Evolutionary conservation across 257 asterid genomes (phyloP).

Genomic region (Dorcoceras hygrometricum): DNA sequence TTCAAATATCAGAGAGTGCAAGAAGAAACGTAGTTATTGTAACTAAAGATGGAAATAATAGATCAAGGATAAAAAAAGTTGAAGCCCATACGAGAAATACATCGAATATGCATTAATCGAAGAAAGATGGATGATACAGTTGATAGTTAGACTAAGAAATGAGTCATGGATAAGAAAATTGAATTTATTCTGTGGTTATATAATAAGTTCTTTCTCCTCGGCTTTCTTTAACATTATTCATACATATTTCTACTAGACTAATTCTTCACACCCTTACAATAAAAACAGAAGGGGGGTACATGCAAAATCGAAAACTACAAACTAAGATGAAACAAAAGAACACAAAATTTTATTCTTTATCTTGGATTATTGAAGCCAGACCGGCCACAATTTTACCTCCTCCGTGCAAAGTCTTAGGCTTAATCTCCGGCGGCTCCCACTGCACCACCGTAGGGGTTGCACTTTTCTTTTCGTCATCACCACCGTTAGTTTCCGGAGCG

Average conservation of each 20-base stretch:
- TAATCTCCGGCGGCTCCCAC: constrained; percentile 49
- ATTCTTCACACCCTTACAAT: constrained; percentile 51
- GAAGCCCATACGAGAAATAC: too few relatives aligned
- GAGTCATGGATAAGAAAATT: background rate
- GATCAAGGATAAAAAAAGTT: too few relatives aligned
- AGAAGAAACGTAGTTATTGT: too few relatives aligned
- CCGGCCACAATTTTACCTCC: constrained; percentile 62
- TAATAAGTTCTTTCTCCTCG: background rate
- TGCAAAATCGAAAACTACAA: background rate
- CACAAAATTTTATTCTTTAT: constrained; percentile 42
- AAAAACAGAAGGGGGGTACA: constrained; percentile 53
- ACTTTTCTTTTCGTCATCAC: constrained; percentile 3
- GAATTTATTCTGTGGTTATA: background rate
- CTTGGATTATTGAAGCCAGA: constrained; percentile 64
- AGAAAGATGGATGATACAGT: too few relatives aligned
- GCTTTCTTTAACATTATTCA: background rate
- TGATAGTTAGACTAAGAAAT: too few relatives aligned
- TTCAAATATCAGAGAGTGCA: too few relatives aligned
- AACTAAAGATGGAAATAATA: too few relatives aligned
- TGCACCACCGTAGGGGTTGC: constrained; percentile 26
- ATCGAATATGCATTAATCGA: too few relatives aligned
- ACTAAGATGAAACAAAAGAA: constrained; percentile 3
- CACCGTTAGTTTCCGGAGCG: background rate
- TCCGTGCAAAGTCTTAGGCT: constrained; percentile 38
- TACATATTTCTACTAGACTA: background rate